Percentiles rank a stretch among this genome's conserved stretches.
These are phyloP conservation scores for Oenanthe sinensis DNA, from an alignment of 129 eudicot species.

Conservation along the genomic window DNA sequence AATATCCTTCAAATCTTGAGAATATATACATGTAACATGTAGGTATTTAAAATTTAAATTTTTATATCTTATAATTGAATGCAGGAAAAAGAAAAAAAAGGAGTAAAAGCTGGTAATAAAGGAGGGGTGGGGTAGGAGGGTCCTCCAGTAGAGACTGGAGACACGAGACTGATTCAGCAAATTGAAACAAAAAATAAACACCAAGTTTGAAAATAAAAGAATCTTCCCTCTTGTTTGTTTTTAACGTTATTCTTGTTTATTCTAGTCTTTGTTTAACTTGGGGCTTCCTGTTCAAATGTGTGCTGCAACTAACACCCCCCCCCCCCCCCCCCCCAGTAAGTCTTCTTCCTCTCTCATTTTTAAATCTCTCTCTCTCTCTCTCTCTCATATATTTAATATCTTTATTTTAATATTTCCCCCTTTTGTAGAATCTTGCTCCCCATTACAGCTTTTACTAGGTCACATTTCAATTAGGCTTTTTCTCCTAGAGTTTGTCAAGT, in stretches of 20 bases:
- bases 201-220: neutral
- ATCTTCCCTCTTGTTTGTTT: constrained; percentile 5
- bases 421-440: constrained; percentile 6
- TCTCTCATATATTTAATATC: too few species aligned
- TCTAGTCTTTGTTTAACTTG: neutral
- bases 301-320: constrained; percentile 10
- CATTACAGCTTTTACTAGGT: constrained; percentile 6
- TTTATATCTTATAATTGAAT: too few species aligned
- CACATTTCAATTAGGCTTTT: neutral
- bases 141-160: constrained; percentile 21
- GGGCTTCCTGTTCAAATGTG: constrained; percentile 1
- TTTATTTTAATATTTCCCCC: constrained; percentile 1
- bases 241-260: neutral
- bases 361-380: neutral
- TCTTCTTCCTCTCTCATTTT: neutral
- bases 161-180: constrained; percentile 53
- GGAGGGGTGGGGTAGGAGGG: constrained; percentile 29
- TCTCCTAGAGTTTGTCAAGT: neutral
- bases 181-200: neutral
- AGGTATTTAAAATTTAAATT: too few species aligned
- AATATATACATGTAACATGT: too few species aligned
- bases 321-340: constrained; percentile 13
- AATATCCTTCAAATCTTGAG: too few species aligned
- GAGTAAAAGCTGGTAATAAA: neutral
- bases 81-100: too few species aligned